phyloP scores from a whole-genome alignment of 805 yeast species.

The Ogataea methylovora region DNA sequence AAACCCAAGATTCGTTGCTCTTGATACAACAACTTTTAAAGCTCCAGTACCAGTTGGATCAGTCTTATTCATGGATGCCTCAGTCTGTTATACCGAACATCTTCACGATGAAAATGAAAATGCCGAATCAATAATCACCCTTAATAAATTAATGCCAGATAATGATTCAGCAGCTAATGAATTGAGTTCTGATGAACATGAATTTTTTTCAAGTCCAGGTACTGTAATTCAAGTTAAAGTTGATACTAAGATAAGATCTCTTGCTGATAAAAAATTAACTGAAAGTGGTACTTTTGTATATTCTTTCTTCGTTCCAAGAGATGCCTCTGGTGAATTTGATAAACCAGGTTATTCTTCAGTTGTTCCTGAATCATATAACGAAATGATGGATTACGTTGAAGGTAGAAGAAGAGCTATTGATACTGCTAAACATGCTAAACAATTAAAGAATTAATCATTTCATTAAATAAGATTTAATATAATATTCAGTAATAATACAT shows the following conservation, averaged over 20 bases:
- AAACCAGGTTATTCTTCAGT: constrained; percentile 65
- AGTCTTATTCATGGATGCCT: constrained; percentile 74
- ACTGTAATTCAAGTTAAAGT: constrained; percentile 87
- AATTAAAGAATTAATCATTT: constrained; percentile 21
- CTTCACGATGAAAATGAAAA: constrained; percentile 33
- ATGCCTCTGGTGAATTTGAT: constrained; percentile 29
- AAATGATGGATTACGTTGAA: constrained; percentile 86
- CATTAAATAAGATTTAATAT: background rate
- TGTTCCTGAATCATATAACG: constrained; percentile 80
- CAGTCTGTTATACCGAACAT: constrained; percentile 82
- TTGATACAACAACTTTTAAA: constrained; percentile 86
- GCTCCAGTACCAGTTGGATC: constrained; percentile 96
- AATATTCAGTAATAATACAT: background rate
- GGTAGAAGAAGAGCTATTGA: constrained; percentile 87
- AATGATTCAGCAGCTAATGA: constrained; percentile 54
- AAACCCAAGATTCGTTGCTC: constrained; percentile 80
- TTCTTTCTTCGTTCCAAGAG: constrained; percentile 78
- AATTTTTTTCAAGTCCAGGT: constrained; percentile 69
- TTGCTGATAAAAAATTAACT: constrained; percentile 45
- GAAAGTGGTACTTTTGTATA: constrained; percentile 85
- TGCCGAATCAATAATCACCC: constrained; percentile 15
- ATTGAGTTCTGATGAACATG: constrained; percentile 41
- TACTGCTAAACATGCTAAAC: constrained; percentile 60
- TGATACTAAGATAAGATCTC: constrained; percentile 65
- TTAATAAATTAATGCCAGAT: constrained; percentile 28